Base-by-base conservation (phyloP, 2,329 filamentous ascomycete species). In the Akanthomyces muscarius region DNA sequence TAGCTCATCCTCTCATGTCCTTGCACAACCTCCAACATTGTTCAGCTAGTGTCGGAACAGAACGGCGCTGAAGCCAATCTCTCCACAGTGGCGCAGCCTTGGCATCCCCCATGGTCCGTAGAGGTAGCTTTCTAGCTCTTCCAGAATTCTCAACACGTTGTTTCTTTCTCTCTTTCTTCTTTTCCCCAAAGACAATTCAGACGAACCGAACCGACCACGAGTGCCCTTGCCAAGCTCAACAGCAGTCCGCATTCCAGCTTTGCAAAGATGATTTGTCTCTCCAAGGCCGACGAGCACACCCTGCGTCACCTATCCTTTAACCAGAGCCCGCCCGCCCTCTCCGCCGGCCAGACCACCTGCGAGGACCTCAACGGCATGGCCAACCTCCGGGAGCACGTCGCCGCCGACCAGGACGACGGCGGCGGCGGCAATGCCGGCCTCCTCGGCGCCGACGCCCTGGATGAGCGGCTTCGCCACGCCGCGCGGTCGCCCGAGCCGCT, bases 331-430 rank as follows among this genome's bases (percentile, higher is more conserved):
- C 77, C 80, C 1, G 77, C 75, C 28, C 71, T 84, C 60, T 76
- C 81, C 28, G 70, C 79, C 23, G 76, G 79, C 55, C 71, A 81
- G 55, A 85, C 82, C 30, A 84, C 82, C 47, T 75, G 82, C 67
- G 78, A 83, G 74, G 82, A 85, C 69, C 74, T 84, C 64, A 84
- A 84, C 65, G 82, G 82, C 65, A 81, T 82, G 65, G 75, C 80
- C 66, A 85, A 85, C 71, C 71, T 78, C 23, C 78, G 81, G 25
- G 76, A 79, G 68, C 74, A 76, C 64, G 73, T 77, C 33, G 71
- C 75, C 44, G 71, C 74, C 64, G 68, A 68, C 55, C 71, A 75
- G 67, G 73, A 76, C 62, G 71, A 70, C 63, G 71, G 67, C 48
- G 70, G 68, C 16, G 71, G 69, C 21, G 71, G 70, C 23, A 68